Conservation (phyloP, 2,329 filamentous ascomycete species). For the Microsporum audouinii region DNA sequence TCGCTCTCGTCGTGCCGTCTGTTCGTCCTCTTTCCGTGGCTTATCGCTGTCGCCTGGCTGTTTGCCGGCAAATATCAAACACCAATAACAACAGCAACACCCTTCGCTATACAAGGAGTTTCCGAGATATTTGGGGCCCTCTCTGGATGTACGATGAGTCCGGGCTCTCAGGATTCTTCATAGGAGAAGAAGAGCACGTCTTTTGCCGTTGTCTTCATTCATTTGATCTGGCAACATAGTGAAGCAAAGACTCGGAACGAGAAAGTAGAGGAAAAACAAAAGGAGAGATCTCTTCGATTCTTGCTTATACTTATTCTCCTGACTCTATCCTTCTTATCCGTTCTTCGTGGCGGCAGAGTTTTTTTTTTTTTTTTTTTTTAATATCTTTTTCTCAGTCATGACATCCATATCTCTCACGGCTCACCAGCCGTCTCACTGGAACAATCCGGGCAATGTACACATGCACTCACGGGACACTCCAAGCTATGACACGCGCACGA, state of each 20-base stretch:
- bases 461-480: not conserved
- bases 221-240: not conserved
- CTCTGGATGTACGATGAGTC: not conserved
- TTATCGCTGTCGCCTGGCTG: not conserved
- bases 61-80: not conserved
- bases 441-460: not conserved
- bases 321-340: not conserved
- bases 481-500: not conserved
- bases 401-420: not conserved
- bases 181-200: not conserved
- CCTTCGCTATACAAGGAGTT: not conserved
- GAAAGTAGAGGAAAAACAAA: not conserved
- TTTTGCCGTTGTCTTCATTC: not conserved
- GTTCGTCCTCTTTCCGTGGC: not conserved
- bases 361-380: not conserved
- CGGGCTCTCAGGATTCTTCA: not conserved
- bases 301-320: not conserved
- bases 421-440: conserved; percentile 1
- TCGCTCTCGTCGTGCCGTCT: not conserved
- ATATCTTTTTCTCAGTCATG: not conserved
- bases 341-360: not conserved
- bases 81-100: not conserved
- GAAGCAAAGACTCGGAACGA: not conserved
- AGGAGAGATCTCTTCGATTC: conserved; percentile 2
- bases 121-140: not conserved